Evolutionary conservation across 345 rosid genomes (phyloP), one percentile per base, ranked within the genome.

Genomic region (Populus euphratica): DNA sequence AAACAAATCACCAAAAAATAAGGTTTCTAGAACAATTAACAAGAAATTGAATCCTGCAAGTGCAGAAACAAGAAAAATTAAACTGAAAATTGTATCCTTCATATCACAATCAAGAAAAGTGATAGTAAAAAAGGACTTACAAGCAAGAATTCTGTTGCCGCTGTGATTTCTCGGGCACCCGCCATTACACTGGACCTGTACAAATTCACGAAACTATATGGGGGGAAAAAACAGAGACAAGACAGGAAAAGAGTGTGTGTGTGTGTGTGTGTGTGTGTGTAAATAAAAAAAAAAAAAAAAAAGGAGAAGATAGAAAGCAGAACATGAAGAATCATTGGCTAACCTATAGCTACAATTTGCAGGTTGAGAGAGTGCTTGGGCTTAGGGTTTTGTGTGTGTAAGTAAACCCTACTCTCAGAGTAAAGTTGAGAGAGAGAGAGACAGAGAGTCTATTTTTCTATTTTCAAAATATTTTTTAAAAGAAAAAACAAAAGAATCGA

Each of bases 121-220:
- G 5, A 23, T 14, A 27, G 16, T 5, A 17, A 41, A 31, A 18
- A 52, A 23, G 2, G 41, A 65, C 70, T 75, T 31, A 75, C 79
- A 5, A 38, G 76, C 52, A 74, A 67, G 16, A 70, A 76, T 43
- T 80, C 73, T 0, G 59, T 21, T 17, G 81, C 20, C 2, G 76
- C 61, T 1, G 66, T 27, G 12, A 79, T 11, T 33, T 69, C 72
- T 29, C 38, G 70, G 18, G 70, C 70, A 16, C 63, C 77, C 33
- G 74, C 77, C 81, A 73, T 74, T 73, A 11, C 56, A 54, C 12
- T 23, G n/a, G 5, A 39, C 68, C 59, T 77, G 56, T 14, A 5
- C 25, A 29, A 72, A 72, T 52, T 23, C 54, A 72, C 2, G 21
- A 52, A 72, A 72, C 18, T 33, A 33, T 31, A 72, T 14, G 29